A percentile compares a stretch with the other conserved stretches of the same genome.
These are phyloP conservation scores for Suillus cothurnatus DNA, from an alignment of 768 basidiomycete species.

Conservation along the genomic window DNA sequence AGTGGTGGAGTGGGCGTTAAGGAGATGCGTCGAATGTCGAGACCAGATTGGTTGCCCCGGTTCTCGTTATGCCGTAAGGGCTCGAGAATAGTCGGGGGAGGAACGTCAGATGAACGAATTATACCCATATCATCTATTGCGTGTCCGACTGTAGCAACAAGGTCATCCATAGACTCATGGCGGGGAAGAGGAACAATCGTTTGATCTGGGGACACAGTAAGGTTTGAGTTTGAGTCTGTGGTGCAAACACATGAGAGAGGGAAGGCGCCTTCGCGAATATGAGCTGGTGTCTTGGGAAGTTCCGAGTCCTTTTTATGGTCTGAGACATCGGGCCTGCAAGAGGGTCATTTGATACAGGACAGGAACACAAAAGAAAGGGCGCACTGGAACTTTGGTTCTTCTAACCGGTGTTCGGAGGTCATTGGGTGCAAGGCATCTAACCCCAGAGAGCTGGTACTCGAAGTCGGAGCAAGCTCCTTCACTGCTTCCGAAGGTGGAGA, in stretches of 20 bases:
- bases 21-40: slow-evolving; percentile 36
- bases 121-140: slow-evolving; percentile 43
- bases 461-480: slow-evolving; percentile 2
- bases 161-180: slow-evolving; percentile 38
- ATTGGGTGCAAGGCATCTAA: not conserved
- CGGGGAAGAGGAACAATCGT: slow-evolving; percentile 24
- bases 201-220: slow-evolving; percentile 20
- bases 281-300: slow-evolving; percentile 21
- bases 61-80: slow-evolving; percentile 40
- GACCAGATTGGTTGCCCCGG: slow-evolving; percentile 22
- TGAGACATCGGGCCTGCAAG: not conserved
- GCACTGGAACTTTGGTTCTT: not conserved
- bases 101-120: slow-evolving; percentile 31
- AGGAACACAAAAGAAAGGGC: not conserved
- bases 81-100: slow-evolving; percentile 43
- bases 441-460: not conserved
- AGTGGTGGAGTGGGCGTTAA: slow-evolving; percentile 1
- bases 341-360: not conserved
- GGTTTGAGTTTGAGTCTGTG: slow-evolving; percentile 19
- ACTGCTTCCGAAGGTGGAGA: not conserved
- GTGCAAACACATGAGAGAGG: slow-evolving; percentile 44
- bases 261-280: slow-evolving; percentile 68
- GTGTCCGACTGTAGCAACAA: slow-evolving; percentile 38
- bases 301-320: not conserved
- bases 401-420: not conserved